phyloP scores from a whole-genome alignment of 2,329 filamentous ascomycete genomes.

The Cladorrhinum sp. region DNA sequence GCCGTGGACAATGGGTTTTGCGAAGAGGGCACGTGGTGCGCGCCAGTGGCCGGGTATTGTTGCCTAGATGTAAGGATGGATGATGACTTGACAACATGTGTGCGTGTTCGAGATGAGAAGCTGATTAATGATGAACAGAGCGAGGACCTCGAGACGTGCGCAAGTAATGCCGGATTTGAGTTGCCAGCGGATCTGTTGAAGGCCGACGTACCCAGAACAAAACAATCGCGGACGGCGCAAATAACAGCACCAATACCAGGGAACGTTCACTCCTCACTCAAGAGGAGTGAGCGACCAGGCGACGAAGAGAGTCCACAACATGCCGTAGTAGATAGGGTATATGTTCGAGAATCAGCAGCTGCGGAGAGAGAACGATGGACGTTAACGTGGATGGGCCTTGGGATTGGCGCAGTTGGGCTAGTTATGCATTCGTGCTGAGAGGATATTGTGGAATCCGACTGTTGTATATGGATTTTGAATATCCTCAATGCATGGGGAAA shows the following conservation, averaged over 20 bases:
- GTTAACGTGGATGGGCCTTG: slow-evolving; percentile 26
- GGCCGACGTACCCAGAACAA: background rate
- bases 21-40: slow-evolving; percentile 35
- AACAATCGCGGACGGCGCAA: background rate
- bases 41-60: slow-evolving; percentile 38
- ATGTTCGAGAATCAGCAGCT: slow-evolving; percentile 17
- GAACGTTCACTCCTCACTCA: background rate
- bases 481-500: background rate
- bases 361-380: slow-evolving; percentile 26
- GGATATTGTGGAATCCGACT: background rate
- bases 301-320: background rate
- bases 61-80: slow-evolving; percentile 35
- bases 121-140: slow-evolving; percentile 28
- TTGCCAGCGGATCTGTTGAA: slow-evolving; percentile 23
- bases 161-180: slow-evolving; percentile 34
- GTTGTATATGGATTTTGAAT: background rate
- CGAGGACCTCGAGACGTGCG: slow-evolving; percentile 36
- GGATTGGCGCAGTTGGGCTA: slow-evolving; percentile 27
- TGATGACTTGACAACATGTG: background rate
- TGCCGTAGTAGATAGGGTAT: background rate
- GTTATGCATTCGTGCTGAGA: slow-evolving; percentile 31
- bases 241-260: background rate
- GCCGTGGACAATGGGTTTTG: slow-evolving; percentile 36
- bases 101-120: background rate
- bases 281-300: background rate